These are phyloP conservation scores for Quercus phellos DNA, from an alignment of 331 rosid genomes.

Conservation along the genomic window DNA sequence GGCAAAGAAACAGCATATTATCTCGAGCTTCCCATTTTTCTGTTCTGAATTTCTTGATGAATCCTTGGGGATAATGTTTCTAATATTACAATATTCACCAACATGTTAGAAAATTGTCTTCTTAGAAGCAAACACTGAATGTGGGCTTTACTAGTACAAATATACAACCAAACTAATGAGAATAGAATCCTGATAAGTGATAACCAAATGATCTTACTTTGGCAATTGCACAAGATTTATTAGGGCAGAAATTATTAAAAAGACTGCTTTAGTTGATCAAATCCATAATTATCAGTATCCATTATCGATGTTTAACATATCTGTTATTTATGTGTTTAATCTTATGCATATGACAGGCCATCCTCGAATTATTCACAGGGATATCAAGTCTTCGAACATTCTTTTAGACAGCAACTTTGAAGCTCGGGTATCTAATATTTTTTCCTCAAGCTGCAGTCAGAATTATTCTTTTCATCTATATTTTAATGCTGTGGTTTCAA, in stretches of 20 bases:
- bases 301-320: conserved; percentile 4
- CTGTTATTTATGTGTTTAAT: conserved; percentile 15
- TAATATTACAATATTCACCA: neutral
- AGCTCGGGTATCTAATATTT: conserved; percentile 59
- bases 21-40: neutral
- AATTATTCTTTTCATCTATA: conserved; percentile 2
- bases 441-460: conserved; percentile 6
- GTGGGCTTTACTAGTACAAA: neutral
- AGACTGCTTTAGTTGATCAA: neutral
- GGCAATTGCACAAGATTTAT: neutral
- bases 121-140: neutral
- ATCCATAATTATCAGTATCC: neutral
- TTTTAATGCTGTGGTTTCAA: conserved; percentile 14
- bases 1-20: neutral
- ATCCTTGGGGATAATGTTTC: neutral
- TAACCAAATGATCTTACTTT: neutral
- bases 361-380: conserved; percentile 93
- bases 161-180: neutral
- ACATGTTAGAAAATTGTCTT: neutral
- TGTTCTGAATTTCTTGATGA: neutral
- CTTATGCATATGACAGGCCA: conserved; percentile 56
- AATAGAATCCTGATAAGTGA: neutral
- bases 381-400: conserved; percentile 94
- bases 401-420: conserved; percentile 77
- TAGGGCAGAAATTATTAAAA: neutral